Evolutionary conservation across 148 eudicot genomes (phyloP).

Genomic region (Camellia japonica): DNA sequence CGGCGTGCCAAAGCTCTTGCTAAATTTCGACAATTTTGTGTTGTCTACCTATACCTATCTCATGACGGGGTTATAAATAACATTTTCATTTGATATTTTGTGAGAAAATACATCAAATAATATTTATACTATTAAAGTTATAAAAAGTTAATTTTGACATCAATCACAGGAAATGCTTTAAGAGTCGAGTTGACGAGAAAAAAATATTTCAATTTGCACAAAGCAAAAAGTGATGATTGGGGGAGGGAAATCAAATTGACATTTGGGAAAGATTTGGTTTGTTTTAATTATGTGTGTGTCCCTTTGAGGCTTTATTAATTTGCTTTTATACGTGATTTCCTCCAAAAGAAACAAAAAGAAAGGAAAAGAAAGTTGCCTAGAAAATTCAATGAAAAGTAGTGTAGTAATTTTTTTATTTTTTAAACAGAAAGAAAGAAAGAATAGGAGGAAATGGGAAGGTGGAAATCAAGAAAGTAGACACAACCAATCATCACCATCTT

Average conservation of each 20-base stretch:
- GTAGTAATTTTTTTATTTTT: neutral
- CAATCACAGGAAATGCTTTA: too few species aligned
- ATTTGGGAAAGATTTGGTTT: neutral
- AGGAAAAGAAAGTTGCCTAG: neutral
- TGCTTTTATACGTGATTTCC: conserved; percentile 19
- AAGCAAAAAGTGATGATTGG: neutral
- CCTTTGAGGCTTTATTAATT: neutral
- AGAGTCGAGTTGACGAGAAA: neutral
- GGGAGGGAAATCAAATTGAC: conserved; percentile 11
- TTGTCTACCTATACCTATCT: too few species aligned
- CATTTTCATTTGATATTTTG: too few species aligned
- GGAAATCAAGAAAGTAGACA: conserved; percentile 5
- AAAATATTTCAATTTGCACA: neutral
- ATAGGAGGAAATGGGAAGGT: conserved; percentile 4
- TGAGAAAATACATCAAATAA: too few species aligned
- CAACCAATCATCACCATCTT: conserved; percentile 22
- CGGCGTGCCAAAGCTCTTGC: too few species aligned
- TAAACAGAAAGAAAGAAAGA: neutral
- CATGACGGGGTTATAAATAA: too few species aligned
- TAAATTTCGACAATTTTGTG: too few species aligned
- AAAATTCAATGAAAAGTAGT: neutral
- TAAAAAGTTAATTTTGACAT: too few species aligned
- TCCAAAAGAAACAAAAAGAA: conserved; percentile 16
- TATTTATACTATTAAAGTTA: too few species aligned
- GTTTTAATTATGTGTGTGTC: neutral